Conservation (phyloP, 441 rosid species). For the Adansonia gregorii region DNA sequence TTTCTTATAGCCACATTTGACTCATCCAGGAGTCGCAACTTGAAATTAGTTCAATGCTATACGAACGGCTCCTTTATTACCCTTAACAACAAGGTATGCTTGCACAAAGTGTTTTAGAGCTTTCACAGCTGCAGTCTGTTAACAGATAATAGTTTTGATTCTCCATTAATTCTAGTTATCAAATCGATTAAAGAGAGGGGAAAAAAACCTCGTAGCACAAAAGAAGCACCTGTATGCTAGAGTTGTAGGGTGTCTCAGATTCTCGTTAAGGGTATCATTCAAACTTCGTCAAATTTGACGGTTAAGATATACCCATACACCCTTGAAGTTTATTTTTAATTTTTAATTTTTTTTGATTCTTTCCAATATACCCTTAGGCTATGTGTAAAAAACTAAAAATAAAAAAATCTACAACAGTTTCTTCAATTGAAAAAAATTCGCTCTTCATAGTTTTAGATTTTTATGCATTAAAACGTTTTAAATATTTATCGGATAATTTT, state of each 20-base stretch:
- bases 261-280: conserved; percentile 78
- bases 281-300: conserved; percentile 38
- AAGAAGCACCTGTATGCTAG: conserved; percentile 81
- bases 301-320: too few species aligned
- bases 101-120: conserved; percentile 73
- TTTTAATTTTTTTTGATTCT: too few species aligned
- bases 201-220: conserved; percentile 27
- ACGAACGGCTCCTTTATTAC: conserved; percentile 36
- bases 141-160: conserved; percentile 29
- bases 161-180: conserved; percentile 22
- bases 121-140: conserved; percentile 77
- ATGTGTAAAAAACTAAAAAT: too few species aligned
- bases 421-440: too few species aligned
- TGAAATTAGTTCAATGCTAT: conserved; percentile 51
- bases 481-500: too few species aligned
- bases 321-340: too few species aligned
- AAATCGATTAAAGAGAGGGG: conserved; percentile 23
- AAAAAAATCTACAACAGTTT: too few species aligned
- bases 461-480: too few species aligned
- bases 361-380: too few species aligned
- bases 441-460: too few species aligned
- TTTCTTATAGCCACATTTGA: conserved; percentile 81
- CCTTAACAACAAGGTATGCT: conserved; percentile 51
- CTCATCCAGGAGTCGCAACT: conserved; percentile 64
- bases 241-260: conserved; percentile 84